Conservation (phyloP, 2,329 filamentous ascomycete genomes). For the Pyrenophora teres region DNA sequence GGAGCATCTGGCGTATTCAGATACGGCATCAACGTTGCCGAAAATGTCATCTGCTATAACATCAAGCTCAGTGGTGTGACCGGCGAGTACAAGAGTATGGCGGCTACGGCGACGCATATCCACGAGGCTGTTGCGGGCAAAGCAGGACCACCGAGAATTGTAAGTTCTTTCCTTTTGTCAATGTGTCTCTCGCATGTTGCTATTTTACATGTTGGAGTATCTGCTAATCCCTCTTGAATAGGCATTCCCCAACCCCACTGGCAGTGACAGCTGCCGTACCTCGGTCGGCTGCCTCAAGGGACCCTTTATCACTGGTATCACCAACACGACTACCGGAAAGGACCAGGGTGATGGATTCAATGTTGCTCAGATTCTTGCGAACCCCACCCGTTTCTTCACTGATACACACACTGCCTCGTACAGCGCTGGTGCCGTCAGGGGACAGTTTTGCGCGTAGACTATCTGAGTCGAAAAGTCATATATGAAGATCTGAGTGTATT, state of each 20-base stretch:
- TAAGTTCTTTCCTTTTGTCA: constrained; percentile 21
- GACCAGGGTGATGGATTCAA: constrained; percentile 57
- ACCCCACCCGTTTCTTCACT: constrained; percentile 58
- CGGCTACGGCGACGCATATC: constrained; percentile 60
- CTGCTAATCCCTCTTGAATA: neutral
- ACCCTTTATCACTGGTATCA: constrained; percentile 34
- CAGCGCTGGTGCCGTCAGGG: constrained; percentile 58
- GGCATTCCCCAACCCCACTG: constrained; percentile 39
- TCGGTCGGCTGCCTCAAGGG: constrained; percentile 36
- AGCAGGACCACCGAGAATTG: constrained; percentile 57
- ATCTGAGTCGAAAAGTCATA: no score
- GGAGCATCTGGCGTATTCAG: constrained; percentile 57
- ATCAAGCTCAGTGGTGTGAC: constrained; percentile 57
- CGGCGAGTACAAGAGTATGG: constrained; percentile 57
- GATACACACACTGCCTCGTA: constrained; percentile 59
- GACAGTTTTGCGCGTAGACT: constrained; percentile 43
- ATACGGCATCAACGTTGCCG: constrained; percentile 57
- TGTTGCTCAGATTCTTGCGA: constrained; percentile 57
- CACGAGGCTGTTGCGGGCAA: constrained; percentile 55
- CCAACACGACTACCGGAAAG: constrained; percentile 40
- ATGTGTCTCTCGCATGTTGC: no score
- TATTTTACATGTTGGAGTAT: no score
- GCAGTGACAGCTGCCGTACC: constrained; percentile 40
- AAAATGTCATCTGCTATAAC: constrained; percentile 55
- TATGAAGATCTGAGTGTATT: no score